Conservation (phyloP, 305 asterid species). For the Ilex paraguariensis region DNA sequence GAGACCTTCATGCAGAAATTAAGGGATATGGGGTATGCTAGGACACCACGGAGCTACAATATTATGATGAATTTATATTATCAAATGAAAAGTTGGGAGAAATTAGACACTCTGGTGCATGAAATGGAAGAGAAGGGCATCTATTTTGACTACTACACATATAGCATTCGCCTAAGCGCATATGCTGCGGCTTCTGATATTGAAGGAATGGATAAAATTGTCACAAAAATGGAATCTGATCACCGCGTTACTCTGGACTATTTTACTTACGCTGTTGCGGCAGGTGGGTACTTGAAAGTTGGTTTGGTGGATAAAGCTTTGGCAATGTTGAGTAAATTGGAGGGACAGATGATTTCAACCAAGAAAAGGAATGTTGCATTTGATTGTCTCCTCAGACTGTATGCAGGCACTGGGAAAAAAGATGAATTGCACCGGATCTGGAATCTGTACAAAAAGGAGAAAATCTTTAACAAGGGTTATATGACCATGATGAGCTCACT, state of each 20-base stretch:
- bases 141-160: slow-evolving; percentile 36
- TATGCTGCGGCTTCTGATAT: slow-evolving; percentile 44
- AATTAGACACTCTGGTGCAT: slow-evolving; percentile 32
- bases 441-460: slow-evolving; percentile 30
- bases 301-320: slow-evolving; percentile 45
- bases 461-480: slow-evolving; percentile 43
- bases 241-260: slow-evolving; percentile 21
- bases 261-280: slow-evolving; percentile 33
- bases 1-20: slow-evolving; percentile 56
- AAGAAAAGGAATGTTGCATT: slow-evolving; percentile 11
- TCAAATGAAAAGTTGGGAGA: slow-evolving; percentile 32
- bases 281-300: slow-evolving; percentile 42
- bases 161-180: slow-evolving; percentile 34
- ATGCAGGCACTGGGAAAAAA: slow-evolving; percentile 52
- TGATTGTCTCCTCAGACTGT: slow-evolving; percentile 32
- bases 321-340: slow-evolving; percentile 34
- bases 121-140: slow-evolving; percentile 56
- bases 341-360: slow-evolving; percentile 17
- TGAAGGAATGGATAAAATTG: slow-evolving; percentile 43
- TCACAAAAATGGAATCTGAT: slow-evolving; percentile 42
- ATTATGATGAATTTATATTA: slow-evolving; percentile 51
- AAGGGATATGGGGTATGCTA: slow-evolving; percentile 48
- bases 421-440: slow-evolving; percentile 41
- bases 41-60: slow-evolving; percentile 50
- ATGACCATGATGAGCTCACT: slow-evolving; percentile 51